Evolutionary conservation across 2,329 filamentous ascomycete genomes (phyloP).

Genomic region (Hypoxylon sp.): DNA sequence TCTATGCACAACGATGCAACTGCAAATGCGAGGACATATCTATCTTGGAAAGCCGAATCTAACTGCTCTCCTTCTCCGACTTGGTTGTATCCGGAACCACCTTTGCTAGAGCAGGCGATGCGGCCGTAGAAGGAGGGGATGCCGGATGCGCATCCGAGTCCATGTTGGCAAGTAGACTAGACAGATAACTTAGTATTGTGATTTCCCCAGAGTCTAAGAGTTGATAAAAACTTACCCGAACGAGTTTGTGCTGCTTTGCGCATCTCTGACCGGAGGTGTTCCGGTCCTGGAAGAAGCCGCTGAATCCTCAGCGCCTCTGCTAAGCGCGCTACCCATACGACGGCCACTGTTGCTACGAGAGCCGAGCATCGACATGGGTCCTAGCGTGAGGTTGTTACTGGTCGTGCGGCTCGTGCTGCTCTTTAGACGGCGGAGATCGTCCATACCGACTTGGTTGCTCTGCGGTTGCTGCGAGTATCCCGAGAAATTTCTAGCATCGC

Average conservation of each 20-base stretch:
- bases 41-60: conserved; percentile 54
- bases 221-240: conserved; percentile 79
- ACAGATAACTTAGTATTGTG: conserved; percentile 48
- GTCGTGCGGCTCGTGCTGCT: conserved; percentile 68
- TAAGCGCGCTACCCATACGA: conserved; percentile 78
- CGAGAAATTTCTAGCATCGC: conserved; percentile 88
- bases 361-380: conserved; percentile 86
- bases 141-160: conserved; percentile 66
- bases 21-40: conserved; percentile 53
- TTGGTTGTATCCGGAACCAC: conserved; percentile 63
- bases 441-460: conserved; percentile 84
- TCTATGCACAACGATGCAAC: conserved; percentile 57
- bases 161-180: conserved; percentile 69
- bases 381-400: conserved; percentile 75
- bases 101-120: conserved; percentile 75
- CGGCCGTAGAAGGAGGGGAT: conserved; percentile 76
- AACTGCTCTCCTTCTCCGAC: conserved; percentile 65
- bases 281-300: conserved; percentile 88
- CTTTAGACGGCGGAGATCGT: conserved; percentile 89
- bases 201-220: background rate
- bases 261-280: conserved; percentile 77
- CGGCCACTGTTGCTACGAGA: conserved; percentile 93
- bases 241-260: conserved; percentile 81
- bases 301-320: conserved; percentile 84
- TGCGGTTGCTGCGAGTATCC: conserved; percentile 78